Evolutionary conservation across 306 rosid species (phyloP).

Genomic region (Vigna radiata): DNA sequence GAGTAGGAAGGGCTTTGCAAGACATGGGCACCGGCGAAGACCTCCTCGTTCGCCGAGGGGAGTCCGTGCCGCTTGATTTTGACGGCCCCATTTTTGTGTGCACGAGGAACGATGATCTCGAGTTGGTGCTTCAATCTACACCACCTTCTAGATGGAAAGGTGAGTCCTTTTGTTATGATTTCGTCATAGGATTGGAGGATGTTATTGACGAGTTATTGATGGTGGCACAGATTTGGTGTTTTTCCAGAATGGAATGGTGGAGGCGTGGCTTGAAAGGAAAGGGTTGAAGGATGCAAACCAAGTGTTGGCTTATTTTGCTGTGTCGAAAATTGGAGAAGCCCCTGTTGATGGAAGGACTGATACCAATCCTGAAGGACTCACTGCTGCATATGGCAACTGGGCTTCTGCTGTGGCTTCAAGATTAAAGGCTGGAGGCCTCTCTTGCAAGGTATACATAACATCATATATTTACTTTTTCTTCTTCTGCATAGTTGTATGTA

Average conservation of each 20-base stretch:
- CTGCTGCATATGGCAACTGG: conserved; percentile 95
- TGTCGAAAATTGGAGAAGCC: conserved; percentile 87
- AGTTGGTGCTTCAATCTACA: conserved; percentile 75
- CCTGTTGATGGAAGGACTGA: conserved; percentile 91
- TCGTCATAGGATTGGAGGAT: neutral
- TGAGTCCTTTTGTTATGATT: conserved; percentile 5
- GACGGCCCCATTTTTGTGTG: conserved; percentile 85
- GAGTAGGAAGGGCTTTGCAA: conserved; percentile 80
- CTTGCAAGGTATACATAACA: conserved; percentile 72
- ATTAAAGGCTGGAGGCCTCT: conserved; percentile 78
- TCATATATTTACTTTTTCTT: neutral
- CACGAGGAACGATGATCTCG: conserved; percentile 94
- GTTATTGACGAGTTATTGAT: conserved; percentile 44
- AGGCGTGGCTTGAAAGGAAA: conserved; percentile 86
- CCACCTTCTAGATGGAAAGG: conserved; percentile 92
- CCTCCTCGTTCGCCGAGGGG: conserved; percentile 71
- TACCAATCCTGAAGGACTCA: conserved; percentile 93
- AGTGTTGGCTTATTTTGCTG: conserved; percentile 92
- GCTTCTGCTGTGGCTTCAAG: conserved; percentile 76
- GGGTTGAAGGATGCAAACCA: conserved; percentile 76
- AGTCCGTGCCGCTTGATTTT: conserved; percentile 71
- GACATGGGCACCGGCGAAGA: conserved; percentile 82
- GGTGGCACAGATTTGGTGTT: conserved; percentile 91
- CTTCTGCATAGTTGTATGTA: no score
- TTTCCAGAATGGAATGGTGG: conserved; percentile 99